These are phyloP conservation scores for Hypsizygus ulmarius DNA, from an alignment of 1,284 basidiomycete genomes.

Conservation along the genomic window DNA sequence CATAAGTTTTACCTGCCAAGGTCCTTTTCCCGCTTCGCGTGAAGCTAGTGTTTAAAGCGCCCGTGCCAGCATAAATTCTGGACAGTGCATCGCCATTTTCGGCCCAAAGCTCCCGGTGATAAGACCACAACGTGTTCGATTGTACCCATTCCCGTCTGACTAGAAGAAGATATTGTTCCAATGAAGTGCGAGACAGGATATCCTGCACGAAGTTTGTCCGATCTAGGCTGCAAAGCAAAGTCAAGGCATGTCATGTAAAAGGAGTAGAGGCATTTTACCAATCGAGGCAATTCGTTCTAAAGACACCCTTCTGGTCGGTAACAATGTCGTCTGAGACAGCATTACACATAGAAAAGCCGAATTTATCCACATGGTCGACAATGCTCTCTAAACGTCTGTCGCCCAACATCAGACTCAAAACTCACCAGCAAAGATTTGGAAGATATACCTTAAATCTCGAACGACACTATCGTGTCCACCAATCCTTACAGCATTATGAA, in stretches of 20 bases:
- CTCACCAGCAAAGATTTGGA: slow-evolving; percentile 8
- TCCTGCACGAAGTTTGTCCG: slow-evolving; percentile 99
- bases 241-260: slow-evolving; percentile 10
- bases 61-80: slow-evolving; percentile 95
- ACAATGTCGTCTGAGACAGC: slow-evolving; percentile 63
- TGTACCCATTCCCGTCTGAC: slow-evolving; percentile 75
- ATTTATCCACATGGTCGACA: slow-evolving; percentile 68
- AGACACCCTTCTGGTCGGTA: slow-evolving; percentile 84
- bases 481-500: slow-evolving; percentile 82
- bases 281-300: slow-evolving; percentile 94
- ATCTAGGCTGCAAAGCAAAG: slow-evolving; percentile 65
- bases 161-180: slow-evolving; percentile 73
- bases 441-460: slow-evolving; percentile 64
- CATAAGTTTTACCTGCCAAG: slow-evolving; percentile 57
- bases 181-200: slow-evolving; percentile 75
- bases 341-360: slow-evolving; percentile 86
- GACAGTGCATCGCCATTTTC: slow-evolving; percentile 92
- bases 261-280: slow-evolving; percentile 54
- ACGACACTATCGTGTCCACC: slow-evolving; percentile 88
- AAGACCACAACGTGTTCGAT: slow-evolving; percentile 71
- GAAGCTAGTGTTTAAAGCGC: slow-evolving; percentile 93
- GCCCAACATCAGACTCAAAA: slow-evolving; percentile 14
- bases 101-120: slow-evolving; percentile 94
- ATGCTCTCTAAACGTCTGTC: slow-evolving; percentile 60
- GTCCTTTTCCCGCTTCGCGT: slow-evolving; percentile 94